phyloP scores from a whole-genome alignment of 228 moss, liverwort and hornwort species.

The Sphagnum fallax region DNA sequence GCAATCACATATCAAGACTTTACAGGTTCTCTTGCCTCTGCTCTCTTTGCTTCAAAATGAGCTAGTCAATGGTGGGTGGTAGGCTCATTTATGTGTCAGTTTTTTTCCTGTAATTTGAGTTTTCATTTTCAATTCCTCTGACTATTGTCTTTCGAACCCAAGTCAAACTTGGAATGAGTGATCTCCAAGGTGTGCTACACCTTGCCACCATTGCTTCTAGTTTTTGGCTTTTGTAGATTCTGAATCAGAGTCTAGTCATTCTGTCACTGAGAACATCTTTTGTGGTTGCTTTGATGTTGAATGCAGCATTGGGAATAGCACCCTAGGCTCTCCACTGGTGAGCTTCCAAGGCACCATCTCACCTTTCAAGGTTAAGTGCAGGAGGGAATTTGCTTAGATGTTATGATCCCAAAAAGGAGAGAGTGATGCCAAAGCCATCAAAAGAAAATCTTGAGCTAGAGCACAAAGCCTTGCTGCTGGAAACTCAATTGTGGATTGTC shows the following conservation, averaged over 20 bases:
- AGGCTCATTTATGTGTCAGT: neutral
- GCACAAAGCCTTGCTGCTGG: neutral
- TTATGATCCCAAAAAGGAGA: neutral
- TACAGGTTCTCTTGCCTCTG: conserved; percentile 40
- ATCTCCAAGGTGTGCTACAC: too few relatives aligned
- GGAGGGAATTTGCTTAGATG: neutral
- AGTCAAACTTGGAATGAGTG: neutral
- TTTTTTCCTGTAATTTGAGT: neutral
- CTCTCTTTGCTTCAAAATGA: neutral
- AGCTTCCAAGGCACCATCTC: neutral
- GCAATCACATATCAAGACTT: conserved; percentile 70
- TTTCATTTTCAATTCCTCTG: too few relatives aligned
- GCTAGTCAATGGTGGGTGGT: neutral
- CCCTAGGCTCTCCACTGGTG: conserved; percentile 57
- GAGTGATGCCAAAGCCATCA: neutral
- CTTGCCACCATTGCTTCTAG: too few relatives aligned
- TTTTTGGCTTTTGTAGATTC: neutral
- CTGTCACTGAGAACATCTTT: neutral
- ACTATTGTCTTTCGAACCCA: too few relatives aligned
- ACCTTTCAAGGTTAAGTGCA: neutral
- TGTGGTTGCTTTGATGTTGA: neutral
- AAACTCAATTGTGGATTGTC: neutral
- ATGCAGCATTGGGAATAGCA: conserved; percentile 70
- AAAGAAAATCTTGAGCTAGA: neutral
- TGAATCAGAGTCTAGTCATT: neutral